Base-by-base conservation (phyloP, 208 protist species). In the Acanthamoeba quina region DNA sequence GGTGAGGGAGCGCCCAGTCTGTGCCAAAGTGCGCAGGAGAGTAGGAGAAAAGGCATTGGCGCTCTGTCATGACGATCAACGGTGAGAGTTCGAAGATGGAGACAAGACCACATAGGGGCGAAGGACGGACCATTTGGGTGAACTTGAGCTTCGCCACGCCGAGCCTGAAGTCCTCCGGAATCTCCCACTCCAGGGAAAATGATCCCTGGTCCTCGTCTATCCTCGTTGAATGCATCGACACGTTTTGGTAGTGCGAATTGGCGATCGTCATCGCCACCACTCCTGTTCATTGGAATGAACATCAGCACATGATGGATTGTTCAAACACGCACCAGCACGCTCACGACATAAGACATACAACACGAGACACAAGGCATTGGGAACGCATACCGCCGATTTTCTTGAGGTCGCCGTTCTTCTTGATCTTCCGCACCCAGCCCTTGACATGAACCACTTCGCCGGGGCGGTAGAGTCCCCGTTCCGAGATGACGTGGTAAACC, bases 341-440 rank as follows among this genome's bases (percentile, higher is more conserved):
- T 66, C 17, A 34, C 3, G 15, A 88, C 10, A 10, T 54, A 37
- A 0, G 13, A 19, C 49, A 66, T 0, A 21, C 56, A 47, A 9
- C 29, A 82, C 72, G 10, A 26, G 4, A 6, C n/a, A 15, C 3
- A 26, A 34, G 5, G 17, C 0, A 54, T 52, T 15, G 10, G 64
- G 7, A 7, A 3, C 64, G 17, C 17, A 13, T 82, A 82, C 72
- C 72, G 11, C 13, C 19, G 54, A 44, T 52, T 60, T 21, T 29
- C 52, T 37, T 31, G 34, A 89, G 47, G 21, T 89, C 49, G 47
- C 80, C 80, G 31, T 58, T 44, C 54, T 66, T 58, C 7, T 13
- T 41, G 5, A 89, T 3, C 80, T 89, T 89, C 24, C 80, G 80
- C 17, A 89, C 54, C 80, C 80, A 89, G 13, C 80, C 80, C 15